phyloP scores from a whole-genome alignment of 2,329 filamentous ascomycete genomes.

The Colletotrichum caudatum region DNA sequence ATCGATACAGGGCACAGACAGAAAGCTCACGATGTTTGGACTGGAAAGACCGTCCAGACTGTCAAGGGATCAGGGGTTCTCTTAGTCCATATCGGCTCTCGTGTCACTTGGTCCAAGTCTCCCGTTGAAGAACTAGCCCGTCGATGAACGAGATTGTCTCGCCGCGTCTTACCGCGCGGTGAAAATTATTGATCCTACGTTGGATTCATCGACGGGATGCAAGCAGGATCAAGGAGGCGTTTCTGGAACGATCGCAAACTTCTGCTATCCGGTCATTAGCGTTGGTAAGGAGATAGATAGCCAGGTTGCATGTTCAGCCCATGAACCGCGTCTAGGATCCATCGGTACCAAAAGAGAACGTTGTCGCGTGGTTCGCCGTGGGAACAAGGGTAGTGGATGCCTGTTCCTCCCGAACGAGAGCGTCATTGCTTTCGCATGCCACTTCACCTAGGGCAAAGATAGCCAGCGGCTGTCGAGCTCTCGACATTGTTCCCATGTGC shows the following conservation, averaged over 20 bases:
- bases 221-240: not conserved
- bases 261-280: not conserved
- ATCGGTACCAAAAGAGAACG: not conserved
- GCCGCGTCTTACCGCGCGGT: not conserved
- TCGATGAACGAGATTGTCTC: not conserved
- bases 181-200: not conserved
- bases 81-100: not conserved
- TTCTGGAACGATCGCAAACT: not conserved
- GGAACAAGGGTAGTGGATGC: too few species aligned
- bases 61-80: too few species aligned
- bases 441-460: not conserved
- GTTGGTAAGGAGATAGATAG: not conserved
- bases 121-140: not conserved
- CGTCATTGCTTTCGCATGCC: not conserved
- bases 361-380: not conserved
- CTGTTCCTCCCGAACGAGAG: not conserved
- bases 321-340: not conserved
- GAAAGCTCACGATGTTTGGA: not conserved
- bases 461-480: not conserved
- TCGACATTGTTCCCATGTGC: not conserved
- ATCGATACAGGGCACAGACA: not conserved
- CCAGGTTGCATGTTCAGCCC: not conserved
- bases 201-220: too few species aligned
- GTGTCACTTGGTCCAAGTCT: not conserved
- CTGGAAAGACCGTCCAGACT: not conserved